Evolutionary conservation across 2,329 filamentous ascomycete species (phyloP), one percentile per base, ranked within the genome.

Genomic region (Clonostachys rhizophaga): DNA sequence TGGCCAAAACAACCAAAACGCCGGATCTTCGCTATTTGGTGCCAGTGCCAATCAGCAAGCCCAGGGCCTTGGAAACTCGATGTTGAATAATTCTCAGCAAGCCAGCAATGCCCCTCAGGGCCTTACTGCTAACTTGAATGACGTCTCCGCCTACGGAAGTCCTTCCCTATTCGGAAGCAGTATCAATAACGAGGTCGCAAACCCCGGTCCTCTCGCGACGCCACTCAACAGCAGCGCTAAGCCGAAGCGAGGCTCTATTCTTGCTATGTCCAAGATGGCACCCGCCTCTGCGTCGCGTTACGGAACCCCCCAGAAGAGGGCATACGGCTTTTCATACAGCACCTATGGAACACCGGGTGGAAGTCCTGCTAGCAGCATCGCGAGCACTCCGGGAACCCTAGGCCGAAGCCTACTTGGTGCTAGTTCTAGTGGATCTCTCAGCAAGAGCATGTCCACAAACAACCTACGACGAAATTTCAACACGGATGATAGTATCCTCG

Each of bases 271-370:
- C 72, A 94, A 91, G 68, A 78, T 95, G 54, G 92, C 90, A 42
- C 89, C 91, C 0, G 81, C 83, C 42, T 89, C 89, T 34, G 84
- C 88, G 9, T 86, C 87, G 18, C 86, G 91, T 43, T 84, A 91
- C 48, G 79, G 84, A 33, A 96, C 91, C 0, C 91, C 91, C 1
- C 88, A 91, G 56, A 92, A 90, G 69, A 81, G 87, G 47, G 90
- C 89, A 6, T 96, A 89, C 61, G 92, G 92, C 4, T 95, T 96
- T 64, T 91, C 87, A 3, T 96, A 96, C 68, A 95, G 91, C 53
- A 91, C 86, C 3, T 96, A 95, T 57, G 90, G 89, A 41, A 91
- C 87, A 2, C 91, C 92, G 6, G 83, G 74, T 36, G 84, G 75
- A 48, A 89, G 83, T 55, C 80, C 79, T 18, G 79, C 86, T 5